A percentile compares a stretch with the other conserved stretches of the same genome.
Conservation (phyloP, 2,329 filamentous ascomycete genomes). For the Botrytis paeoniae region DNA sequence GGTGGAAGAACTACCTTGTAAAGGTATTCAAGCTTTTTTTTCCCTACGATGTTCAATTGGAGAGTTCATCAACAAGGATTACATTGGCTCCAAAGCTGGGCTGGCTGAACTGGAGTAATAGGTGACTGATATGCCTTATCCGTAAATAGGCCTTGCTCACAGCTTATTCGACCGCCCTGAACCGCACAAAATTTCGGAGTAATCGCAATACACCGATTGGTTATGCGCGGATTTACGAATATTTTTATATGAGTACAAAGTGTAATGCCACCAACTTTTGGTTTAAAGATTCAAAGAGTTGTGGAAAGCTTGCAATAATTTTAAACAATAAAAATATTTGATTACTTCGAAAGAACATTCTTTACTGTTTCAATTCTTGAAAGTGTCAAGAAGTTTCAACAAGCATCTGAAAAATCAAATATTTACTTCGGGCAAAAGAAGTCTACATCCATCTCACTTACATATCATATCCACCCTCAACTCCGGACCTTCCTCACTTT, state of each 20-base stretch:
- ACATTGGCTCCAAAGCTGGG: neutral
- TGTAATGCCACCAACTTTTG: neutral
- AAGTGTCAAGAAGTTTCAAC: neutral
- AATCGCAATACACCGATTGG: slow-evolving; percentile 18
- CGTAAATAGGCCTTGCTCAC: neutral
- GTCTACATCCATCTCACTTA: slow-evolving; percentile 7
- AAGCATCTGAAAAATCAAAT: neutral
- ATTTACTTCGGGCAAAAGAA: slow-evolving; percentile 8
- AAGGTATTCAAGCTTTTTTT: slow-evolving; percentile 10
- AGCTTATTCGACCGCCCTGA: neutral
- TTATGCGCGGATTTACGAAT: neutral
- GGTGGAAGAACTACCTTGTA: slow-evolving; percentile 16
- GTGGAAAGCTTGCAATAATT: neutral
- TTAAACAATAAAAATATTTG: neutral
- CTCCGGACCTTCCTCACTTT: slow-evolving; percentile 8
- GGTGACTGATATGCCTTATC: slow-evolving; percentile 13
- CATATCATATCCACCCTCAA: neutral
- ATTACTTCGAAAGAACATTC: neutral
- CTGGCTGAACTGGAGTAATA: neutral
- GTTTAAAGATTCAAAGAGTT: neutral
- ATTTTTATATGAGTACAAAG: slow-evolving; percentile 14
- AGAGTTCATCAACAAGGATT: slow-evolving; percentile 6
- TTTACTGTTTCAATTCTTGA: neutral
- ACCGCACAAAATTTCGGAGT: neutral
- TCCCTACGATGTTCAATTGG: neutral